A percentile compares a stretch with the other conserved stretches of the same genome.
Conservation (phyloP, 2,329 filamentous ascomycete genomes). For the Akanthomyces muscarius region DNA sequence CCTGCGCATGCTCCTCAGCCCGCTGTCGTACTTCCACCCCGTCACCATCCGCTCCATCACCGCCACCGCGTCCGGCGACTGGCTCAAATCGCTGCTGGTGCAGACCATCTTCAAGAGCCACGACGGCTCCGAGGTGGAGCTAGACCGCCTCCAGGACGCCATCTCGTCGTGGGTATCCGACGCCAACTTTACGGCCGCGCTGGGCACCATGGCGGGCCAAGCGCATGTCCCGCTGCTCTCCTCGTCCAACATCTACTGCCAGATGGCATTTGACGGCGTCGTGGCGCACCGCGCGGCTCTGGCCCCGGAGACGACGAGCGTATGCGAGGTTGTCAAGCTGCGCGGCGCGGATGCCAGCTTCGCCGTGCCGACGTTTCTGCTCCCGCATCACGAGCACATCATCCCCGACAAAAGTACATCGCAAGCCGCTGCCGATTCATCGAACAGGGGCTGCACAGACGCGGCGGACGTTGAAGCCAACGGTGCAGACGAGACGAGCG, state of each 20-base stretch:
- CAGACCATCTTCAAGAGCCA: not conserved
- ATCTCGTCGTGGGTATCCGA: conserved; percentile 3
- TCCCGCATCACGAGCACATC: conserved; percentile 1
- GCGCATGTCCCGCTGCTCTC: not conserved
- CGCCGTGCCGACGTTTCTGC: not conserved
- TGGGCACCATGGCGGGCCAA: conserved; percentile 2
- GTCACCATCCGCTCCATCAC: conserved; percentile 1
- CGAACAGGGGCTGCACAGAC: too few relatives aligned
- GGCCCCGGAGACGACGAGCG: not conserved
- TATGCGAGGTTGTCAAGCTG: not conserved
- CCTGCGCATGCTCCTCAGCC: not conserved
- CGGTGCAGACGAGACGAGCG: not conserved
- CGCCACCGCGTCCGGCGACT: not conserved
- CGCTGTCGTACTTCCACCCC: not conserved
- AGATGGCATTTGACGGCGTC: conserved; percentile 4
- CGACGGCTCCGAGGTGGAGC: not conserved
- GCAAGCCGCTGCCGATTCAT: not conserved
- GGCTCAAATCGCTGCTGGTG: not conserved
- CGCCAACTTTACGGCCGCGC: not conserved
- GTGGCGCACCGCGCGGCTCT: not conserved
- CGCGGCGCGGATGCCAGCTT: conserved; percentile 3
- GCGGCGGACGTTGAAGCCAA: too few relatives aligned
- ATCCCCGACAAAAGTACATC: not conserved
- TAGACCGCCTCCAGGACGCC: not conserved
- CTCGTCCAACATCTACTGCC: not conserved